Evolutionary conservation across 2,329 filamentous ascomycete genomes (phyloP).

Genomic region (Coniochaeta prunicola): DNA sequence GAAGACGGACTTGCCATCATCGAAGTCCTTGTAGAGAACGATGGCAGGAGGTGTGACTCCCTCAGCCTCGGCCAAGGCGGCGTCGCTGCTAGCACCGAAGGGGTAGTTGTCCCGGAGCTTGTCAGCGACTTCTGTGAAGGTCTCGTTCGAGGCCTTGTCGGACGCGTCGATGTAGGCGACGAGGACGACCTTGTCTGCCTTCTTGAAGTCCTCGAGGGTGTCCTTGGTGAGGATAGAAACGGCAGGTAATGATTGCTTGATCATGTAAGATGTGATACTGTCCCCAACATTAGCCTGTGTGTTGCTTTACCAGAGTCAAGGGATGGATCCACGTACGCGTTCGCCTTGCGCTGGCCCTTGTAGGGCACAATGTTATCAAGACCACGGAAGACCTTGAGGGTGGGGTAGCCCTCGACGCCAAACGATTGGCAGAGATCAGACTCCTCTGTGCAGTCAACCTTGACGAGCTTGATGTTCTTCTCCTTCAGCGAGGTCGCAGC

Average conservation of each 20-base stretch:
- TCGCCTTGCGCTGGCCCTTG: conserved; percentile 81
- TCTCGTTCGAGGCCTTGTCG: conserved; percentile 81
- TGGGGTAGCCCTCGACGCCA: conserved; percentile 96
- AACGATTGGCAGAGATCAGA: conserved; percentile 81
- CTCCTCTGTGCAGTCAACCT: conserved; percentile 95
- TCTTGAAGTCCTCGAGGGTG: conserved; percentile 93
- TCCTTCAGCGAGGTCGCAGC: conserved; percentile 78
- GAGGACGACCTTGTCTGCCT: conserved; percentile 90
- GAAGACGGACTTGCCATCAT: conserved; percentile 88
- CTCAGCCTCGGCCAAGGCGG: conserved; percentile 78
- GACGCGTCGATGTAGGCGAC: conserved; percentile 78
- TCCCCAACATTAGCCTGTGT: not conserved
- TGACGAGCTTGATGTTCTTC: conserved; percentile 78
- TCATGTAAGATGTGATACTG: conserved; percentile 80
- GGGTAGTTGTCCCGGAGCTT: conserved; percentile 83
- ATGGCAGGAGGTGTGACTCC: conserved; percentile 80
- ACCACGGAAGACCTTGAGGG: conserved; percentile 97
- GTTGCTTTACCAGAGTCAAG: not conserved
- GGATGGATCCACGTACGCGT: conserved; percentile 43
- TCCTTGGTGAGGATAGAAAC: conserved; percentile 78
- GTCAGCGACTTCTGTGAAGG: conserved; percentile 67
- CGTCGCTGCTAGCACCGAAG: conserved; percentile 83
- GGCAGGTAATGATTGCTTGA: conserved; percentile 92
- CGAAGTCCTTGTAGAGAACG: conserved; percentile 95
- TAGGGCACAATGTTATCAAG: conserved; percentile 75